Evolutionary conservation across 148 eudicot genomes (phyloP), one percentile per base, ranked within the genome.

Genomic region (Gaultheria prostrata): DNA sequence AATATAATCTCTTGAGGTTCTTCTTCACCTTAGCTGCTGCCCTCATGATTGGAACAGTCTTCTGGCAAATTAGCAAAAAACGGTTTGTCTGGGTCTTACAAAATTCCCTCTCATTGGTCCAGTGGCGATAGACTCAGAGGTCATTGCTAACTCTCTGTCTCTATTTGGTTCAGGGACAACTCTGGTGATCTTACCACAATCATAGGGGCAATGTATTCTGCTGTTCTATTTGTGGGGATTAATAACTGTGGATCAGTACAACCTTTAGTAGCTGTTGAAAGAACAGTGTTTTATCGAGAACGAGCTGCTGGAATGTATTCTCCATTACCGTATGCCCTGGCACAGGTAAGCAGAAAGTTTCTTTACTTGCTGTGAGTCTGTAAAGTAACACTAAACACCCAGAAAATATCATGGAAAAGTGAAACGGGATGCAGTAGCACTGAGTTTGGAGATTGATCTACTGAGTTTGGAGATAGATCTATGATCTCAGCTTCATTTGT

Each of bases 251-350:
- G 92, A 33, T 91, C 94, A 2, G 98, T 95, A 30, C 98, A 95
- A 76, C 95, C 97, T 5, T 86, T 92, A 26, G 93, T 95, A 32
- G 89, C 93, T 17, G 82, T 91, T n/a, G 98, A 95, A 71, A 91
- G 98, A 83, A 93, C 93, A 0, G 98, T 93, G 8, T 95, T 92
- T 65, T 95, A 95, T 82, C 82, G 97, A 84, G 98, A 95, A 86
- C 87, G 89, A 78, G 98, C 98, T 72, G 98, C 98, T 1, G 97
- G 98, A 70, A 95, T 95, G 98, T 93, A 92, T 85, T 95, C 96
- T 46, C 95, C 97, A 21, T 82, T 95, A 83, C 98, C 98, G 69
- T 95, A 95, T 81, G 95, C 98, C 88, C 77, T 95, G 82, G 90
- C 97, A 71, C 98, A 93, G 93, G 98, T 95, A 30, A 77, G 78